Evolutionary conservation across 768 basidiomycete species (phyloP).

Genomic region (Hypholoma fasciculare): DNA sequence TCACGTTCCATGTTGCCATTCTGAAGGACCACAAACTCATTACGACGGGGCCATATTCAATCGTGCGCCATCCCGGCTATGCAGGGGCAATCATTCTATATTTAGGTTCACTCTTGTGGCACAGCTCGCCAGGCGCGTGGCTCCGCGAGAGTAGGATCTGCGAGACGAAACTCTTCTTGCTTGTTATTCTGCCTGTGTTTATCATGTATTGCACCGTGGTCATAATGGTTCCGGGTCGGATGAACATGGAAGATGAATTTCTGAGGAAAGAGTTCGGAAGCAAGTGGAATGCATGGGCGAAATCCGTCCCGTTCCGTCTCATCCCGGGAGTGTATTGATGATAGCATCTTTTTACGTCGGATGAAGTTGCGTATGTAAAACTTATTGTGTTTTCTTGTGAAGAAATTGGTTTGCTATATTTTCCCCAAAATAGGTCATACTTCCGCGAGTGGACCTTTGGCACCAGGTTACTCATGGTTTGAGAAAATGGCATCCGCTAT

Average conservation of each 20-base stretch:
- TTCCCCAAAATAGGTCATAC: too few relatives aligned
- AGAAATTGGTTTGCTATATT: too few relatives aligned
- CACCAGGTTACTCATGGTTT: too few relatives aligned
- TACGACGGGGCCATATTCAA: conserved; percentile 29
- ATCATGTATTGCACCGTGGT: background rate
- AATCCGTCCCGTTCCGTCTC: conserved; percentile 3
- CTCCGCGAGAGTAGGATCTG: conserved; percentile 5
- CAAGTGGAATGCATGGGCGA: conserved; percentile 9
- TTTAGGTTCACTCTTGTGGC: conserved; percentile 4
- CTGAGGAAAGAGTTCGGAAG: conserved; percentile 5
- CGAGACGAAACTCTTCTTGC: background rate
- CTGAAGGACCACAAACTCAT: conserved; percentile 24
- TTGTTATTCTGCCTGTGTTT: background rate
- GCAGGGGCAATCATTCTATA: background rate
- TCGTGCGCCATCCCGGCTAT: conserved; percentile 36
- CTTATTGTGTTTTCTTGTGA: too few relatives aligned
- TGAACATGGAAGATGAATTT: conserved; percentile 1
- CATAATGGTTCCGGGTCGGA: background rate
- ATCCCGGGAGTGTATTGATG: conserved; percentile 7
- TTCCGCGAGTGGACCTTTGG: too few relatives aligned
- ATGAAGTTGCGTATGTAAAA: too few relatives aligned
- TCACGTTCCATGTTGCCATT: conserved; percentile 39
- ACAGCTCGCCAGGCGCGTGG: conserved; percentile 5
- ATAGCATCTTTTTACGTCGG: too few relatives aligned
- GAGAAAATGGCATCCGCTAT: too few relatives aligned